These are phyloP conservation scores for Solanum chacoense DNA, from an alignment of 305 asterid genomes.

Conservation along the genomic window DNA sequence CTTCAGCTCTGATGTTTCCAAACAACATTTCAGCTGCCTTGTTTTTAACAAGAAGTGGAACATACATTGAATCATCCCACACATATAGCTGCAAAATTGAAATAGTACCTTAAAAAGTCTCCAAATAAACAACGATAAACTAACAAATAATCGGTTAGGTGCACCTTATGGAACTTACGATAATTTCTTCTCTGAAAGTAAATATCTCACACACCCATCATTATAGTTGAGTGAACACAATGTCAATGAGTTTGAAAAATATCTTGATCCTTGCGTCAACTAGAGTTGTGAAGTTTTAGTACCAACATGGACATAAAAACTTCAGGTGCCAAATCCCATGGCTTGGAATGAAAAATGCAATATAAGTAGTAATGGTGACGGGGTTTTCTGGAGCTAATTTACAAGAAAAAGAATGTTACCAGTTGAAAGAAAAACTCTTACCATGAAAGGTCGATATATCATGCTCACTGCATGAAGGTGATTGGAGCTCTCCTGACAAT, in stretches of 20 bases:
- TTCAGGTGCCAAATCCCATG: not conserved
- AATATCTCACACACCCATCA: not conserved
- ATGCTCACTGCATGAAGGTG: conserved; percentile 37
- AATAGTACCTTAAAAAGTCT: not conserved
- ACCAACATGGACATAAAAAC: not conserved
- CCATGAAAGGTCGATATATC: conserved; percentile 70
- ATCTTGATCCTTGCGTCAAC: not conserved
- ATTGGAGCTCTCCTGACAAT: conserved; percentile 44
- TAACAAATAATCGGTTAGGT: not conserved
- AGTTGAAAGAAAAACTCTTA: conserved; percentile 10
- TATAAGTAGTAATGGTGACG: not conserved
- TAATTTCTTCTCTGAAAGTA: not conserved
- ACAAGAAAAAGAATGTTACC: not conserved
- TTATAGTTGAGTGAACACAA: not conserved
- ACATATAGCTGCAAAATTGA: conserved; percentile 46
- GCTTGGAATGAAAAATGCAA: not conserved
- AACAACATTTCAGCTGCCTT: conserved; percentile 55
- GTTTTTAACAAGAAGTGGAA: conserved; percentile 43
- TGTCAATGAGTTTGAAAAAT: not conserved
- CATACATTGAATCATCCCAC: conserved; percentile 50
- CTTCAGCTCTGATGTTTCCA: conserved; percentile 51
- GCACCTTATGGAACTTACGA: not conserved
- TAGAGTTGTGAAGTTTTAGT: not conserved
- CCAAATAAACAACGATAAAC: not conserved
- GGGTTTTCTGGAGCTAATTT: not conserved